Conservation (phyloP, 352 stramenopile species). For the Hyaloperonospora brassicae region DNA sequence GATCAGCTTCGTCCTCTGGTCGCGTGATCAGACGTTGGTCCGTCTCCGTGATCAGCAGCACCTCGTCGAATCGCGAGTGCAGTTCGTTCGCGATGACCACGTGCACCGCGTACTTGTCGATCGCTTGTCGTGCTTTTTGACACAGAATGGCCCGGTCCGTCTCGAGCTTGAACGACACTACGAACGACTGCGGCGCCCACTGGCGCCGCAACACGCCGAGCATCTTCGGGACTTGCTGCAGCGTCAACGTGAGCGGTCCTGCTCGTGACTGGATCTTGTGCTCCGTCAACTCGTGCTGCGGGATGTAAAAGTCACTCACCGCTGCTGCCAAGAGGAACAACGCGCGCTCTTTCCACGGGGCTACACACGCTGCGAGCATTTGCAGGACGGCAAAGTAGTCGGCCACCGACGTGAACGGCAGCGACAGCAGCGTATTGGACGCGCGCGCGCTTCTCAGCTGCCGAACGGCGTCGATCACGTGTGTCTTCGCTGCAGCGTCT, state of each 20-base stretch:
- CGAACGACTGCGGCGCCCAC: conserved; percentile 88
- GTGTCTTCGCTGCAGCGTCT: conserved; percentile 32
- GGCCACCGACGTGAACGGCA: conserved; percentile 92
- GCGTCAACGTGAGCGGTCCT: conserved; percentile 65
- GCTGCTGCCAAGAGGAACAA: conserved; percentile 95
- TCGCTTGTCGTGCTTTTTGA: conserved; percentile 87
- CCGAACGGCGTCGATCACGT: conserved; percentile 44
- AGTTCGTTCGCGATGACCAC: conserved; percentile 97
- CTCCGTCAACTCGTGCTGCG: conserved; percentile 70
- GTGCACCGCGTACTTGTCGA: conserved; percentile 94
- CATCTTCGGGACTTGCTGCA: conserved; percentile 94
- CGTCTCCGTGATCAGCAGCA: conserved; percentile 64
- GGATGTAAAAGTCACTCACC: conserved; percentile 98
- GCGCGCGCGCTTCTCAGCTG: conserved; percentile 33
- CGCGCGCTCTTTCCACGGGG: conserved; percentile 50
- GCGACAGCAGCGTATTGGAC: conserved; percentile 60
- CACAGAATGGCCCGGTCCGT: conserved; percentile 92
- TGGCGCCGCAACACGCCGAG: conserved; percentile 84
- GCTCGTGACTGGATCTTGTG: conserved; percentile 97
- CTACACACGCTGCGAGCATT: conserved; percentile 60
- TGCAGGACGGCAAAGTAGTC: conserved; percentile 94
- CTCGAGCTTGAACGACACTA: conserved; percentile 98
- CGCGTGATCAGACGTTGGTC: conserved; percentile 48
- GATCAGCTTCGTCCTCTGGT: conserved; percentile 53
- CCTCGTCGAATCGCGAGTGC: conserved; percentile 88